Evolutionary conservation across 2,329 filamentous ascomycete genomes (phyloP).

Genomic region (Leptographium radiaticola): DNA sequence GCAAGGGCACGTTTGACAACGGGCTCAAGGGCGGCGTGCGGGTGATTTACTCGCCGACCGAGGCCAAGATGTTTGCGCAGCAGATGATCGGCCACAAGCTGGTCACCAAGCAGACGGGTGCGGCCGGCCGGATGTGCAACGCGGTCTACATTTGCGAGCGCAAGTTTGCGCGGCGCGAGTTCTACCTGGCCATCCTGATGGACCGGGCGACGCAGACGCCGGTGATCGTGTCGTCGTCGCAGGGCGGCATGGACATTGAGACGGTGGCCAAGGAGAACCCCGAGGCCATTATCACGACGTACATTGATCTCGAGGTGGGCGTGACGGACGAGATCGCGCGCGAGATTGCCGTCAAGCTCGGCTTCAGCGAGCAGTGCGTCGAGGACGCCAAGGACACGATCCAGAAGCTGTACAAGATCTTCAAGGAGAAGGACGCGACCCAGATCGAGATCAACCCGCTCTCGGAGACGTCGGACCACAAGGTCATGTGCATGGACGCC

Average conservation of each 20-base stretch:
- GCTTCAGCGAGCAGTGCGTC: constrained; percentile 96
- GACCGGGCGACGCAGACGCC: constrained; percentile 83
- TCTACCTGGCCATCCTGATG: constrained; percentile 98
- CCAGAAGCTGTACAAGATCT: constrained; percentile 98
- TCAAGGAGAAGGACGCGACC: constrained; percentile 95
- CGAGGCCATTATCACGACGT: constrained; percentile 86
- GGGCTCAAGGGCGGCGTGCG: constrained; percentile 97
- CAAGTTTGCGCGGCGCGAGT: constrained; percentile 97
- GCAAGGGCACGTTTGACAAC: constrained; percentile 96
- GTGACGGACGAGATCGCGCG: constrained; percentile 92
- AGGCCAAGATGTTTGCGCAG: constrained; percentile 92
- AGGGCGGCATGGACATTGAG: constrained; percentile 99
- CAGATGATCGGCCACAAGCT: constrained; percentile 99
- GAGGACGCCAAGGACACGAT: constrained; percentile 92
- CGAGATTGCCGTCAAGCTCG: constrained; percentile 80
- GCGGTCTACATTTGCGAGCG: constrained; percentile 98
- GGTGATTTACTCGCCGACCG: constrained; percentile 95
- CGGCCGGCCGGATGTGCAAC: constrained; percentile 85
- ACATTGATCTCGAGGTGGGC: constrained; percentile 84
- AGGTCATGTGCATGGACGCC: constrained; percentile 98
- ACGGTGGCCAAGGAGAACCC: constrained; percentile 95
- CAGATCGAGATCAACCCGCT: constrained; percentile 99
- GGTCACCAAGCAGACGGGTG: constrained; percentile 98
- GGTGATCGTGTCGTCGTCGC: constrained; percentile 93
- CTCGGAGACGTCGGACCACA: constrained; percentile 94